Evolutionary conservation across 75 land plant species (phyloP), one percentile per base, ranked within the genome.

Genomic region (Gnetum montanum): DNA sequence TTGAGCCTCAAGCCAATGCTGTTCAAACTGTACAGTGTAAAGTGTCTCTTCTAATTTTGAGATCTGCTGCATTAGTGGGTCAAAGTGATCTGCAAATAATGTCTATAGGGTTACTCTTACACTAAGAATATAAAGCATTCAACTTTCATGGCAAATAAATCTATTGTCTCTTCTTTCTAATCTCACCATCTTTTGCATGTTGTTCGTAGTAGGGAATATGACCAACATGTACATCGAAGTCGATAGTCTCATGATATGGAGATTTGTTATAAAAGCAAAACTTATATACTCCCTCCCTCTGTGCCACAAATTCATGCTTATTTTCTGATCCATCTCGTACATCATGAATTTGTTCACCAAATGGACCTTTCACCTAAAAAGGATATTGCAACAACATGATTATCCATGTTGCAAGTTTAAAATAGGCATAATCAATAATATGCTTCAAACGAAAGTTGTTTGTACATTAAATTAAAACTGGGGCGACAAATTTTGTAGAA

Each of bases 1-100:
- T 55, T 79, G 81, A 37, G 96, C 96, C 46, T 79, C 74, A n/a
- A 90, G 72, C 92, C 88, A 90, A 51, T 86, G 96, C 51, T 90
- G 96, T 64, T 86, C 96, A 65, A 86, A 90, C 47, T 82, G 89
- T n/a, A 90, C 82, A 47, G 75, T 69, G 64, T 86, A 79, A 11
- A 90, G 70, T 20, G 92, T 81, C 58, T 86, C 84, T 63, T 86
- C 84, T 29, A 90, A 49, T 57, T 78, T 83, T 6, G 72, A 59
- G 29, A 90, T 86, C 58, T 86, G 96, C 28, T 79, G 76, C 63
- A 86, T 55, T 55, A 90, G 51, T 24, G 96, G 92, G 28, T 71
- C 65, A 30, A 86, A 66, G 68, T 90, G 92, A 54, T 90, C 96
- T 90, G 81, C 75, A 74, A n/a, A 41, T 4, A 62, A 19, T 34